Evolutionary conservation across 495 filamentous ascomycete genomes (phyloP).

Genomic region (Cercophora scortea): DNA sequence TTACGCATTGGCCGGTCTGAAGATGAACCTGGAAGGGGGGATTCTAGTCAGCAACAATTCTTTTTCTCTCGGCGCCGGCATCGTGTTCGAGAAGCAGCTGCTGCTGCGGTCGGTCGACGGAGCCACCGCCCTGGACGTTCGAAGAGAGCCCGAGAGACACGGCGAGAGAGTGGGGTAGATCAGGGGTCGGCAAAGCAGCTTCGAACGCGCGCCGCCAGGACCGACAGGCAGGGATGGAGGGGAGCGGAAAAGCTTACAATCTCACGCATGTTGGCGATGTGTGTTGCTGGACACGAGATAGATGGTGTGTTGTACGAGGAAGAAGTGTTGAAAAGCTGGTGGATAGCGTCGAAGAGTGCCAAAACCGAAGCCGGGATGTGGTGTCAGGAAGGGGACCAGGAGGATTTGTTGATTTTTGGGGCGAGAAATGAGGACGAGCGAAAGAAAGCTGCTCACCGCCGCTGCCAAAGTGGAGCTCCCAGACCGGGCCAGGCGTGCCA

Average conservation of each 20-base stretch:
- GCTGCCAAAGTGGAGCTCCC: conserved; percentile 17
- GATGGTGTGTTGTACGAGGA: conserved; percentile 18
- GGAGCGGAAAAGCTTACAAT: conserved; percentile 58
- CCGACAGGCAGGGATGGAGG: conserved; percentile 18
- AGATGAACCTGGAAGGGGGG: conserved; percentile 75
- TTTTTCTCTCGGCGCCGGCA: not conserved
- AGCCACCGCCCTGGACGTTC: not conserved
- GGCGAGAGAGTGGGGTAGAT: conserved; percentile 13
- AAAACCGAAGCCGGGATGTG: conserved; percentile 18
- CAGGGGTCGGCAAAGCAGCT: conserved; percentile 19
- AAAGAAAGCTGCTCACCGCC: conserved; percentile 22
- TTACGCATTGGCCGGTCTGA: conserved; percentile 99
- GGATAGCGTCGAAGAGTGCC: conserved; percentile 8
- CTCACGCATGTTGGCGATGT: conserved; percentile 73
- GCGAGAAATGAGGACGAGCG: conserved; percentile 17
- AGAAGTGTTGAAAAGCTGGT: conserved; percentile 3
- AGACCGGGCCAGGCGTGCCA: no score
- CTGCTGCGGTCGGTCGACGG: not conserved
- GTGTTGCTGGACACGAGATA: conserved; percentile 16
- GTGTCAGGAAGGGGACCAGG: conserved; percentile 14
- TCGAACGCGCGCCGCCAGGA: conserved; percentile 70
- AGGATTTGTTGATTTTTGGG: conserved; percentile 33
- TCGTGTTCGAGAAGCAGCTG: not conserved
- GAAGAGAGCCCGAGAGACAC: conserved; percentile 63
- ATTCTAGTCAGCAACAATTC: conserved; percentile 27